Evolutionary conservation across 2,329 filamentous ascomycete genomes (phyloP).

Genomic region (Diplodia mutila): DNA sequence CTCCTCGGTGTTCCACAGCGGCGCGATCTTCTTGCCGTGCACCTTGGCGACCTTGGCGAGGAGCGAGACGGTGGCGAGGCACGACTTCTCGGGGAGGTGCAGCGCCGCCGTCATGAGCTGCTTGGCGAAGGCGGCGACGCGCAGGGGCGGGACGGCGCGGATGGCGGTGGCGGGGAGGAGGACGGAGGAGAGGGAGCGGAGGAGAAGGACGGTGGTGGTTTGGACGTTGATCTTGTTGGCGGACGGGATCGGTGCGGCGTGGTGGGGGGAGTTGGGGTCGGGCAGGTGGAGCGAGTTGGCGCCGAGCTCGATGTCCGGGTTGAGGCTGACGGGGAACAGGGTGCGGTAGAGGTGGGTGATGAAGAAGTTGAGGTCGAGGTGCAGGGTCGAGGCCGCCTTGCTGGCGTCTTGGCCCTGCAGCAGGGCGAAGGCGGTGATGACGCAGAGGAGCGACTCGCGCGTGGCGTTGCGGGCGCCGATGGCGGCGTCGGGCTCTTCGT

Average conservation of each 20-base stretch:
- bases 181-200: slow-evolving; percentile 81
- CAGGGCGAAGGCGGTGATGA: slow-evolving; percentile 94
- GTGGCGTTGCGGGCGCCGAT: slow-evolving; percentile 69
- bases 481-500: slow-evolving; percentile 34
- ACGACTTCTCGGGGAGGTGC: slow-evolving; percentile 88
- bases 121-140: slow-evolving; percentile 91
- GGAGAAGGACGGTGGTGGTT: slow-evolving; percentile 88
- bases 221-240: slow-evolving; percentile 86
- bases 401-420: slow-evolving; percentile 91
- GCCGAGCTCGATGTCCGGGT: slow-evolving; percentile 82
- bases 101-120: slow-evolving; percentile 81
- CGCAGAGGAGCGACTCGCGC: slow-evolving; percentile 88
- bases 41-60: slow-evolving; percentile 77
- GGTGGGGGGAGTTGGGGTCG: slow-evolving; percentile 59
- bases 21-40: slow-evolving; percentile 78
- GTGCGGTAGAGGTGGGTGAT: slow-evolving; percentile 90
- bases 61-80: slow-evolving; percentile 76
- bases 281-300: slow-evolving; percentile 74
- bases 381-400: slow-evolving; percentile 78
- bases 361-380: slow-evolving; percentile 94
- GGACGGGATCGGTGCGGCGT: slow-evolving; percentile 39
- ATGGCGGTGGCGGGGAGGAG: slow-evolving; percentile 76
- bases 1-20: slow-evolving; percentile 95
- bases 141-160: slow-evolving; percentile 75
- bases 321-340: slow-evolving; percentile 75